Percentiles rank a stretch among this genome's conserved stretches.
phyloP scores from a whole-genome alignment of 1,139 yeast genomes.

The Kodamaea sp. region DNA sequence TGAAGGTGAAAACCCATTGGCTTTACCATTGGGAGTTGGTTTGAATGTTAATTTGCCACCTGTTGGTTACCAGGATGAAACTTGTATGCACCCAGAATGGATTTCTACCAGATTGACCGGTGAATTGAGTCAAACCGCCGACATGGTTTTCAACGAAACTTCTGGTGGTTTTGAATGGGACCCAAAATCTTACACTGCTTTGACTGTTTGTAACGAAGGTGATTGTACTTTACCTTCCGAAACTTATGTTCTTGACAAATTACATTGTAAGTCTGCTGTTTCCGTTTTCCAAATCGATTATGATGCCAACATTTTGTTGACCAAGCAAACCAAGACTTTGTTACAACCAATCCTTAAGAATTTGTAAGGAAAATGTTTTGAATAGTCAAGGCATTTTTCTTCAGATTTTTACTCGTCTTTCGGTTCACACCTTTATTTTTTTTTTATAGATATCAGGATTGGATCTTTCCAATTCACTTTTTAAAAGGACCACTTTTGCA shows the following conservation, averaged over 20 bases:
- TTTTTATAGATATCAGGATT: too few relatives aligned
- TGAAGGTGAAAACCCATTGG: slow-evolving; percentile 27
- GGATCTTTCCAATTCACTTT: too few relatives aligned
- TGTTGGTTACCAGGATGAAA: slow-evolving; percentile 31
- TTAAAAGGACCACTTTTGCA: too few relatives aligned
- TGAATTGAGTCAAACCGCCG: slow-evolving; percentile 27
- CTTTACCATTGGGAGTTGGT: slow-evolving; percentile 45
- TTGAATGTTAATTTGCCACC: slow-evolving; percentile 47
- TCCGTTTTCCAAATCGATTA: slow-evolving; percentile 42
- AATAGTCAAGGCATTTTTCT: too few relatives aligned
- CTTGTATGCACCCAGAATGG: slow-evolving; percentile 39
- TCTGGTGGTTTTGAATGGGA: slow-evolving; percentile 23
- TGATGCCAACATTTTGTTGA: slow-evolving; percentile 33
- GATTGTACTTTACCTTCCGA: slow-evolving; percentile 38
- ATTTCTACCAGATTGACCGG: slow-evolving; percentile 40
- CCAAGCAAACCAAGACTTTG: slow-evolving; percentile 23
- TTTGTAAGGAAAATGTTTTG: slow-evolving; percentile 2
- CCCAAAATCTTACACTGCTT: slow-evolving; percentile 14
- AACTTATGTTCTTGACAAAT: slow-evolving; percentile 19
- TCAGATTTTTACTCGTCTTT: too few relatives aligned
- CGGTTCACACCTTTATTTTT: too few relatives aligned
- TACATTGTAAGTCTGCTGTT: slow-evolving; percentile 32
- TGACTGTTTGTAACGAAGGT: slow-evolving; percentile 30
- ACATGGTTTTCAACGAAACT: slow-evolving; percentile 29
- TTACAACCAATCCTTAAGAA: slow-evolving; percentile 20